Base-by-base conservation (phyloP, 2,329 filamentous ascomycete species). In the Microthyrium microscopicum region DNA sequence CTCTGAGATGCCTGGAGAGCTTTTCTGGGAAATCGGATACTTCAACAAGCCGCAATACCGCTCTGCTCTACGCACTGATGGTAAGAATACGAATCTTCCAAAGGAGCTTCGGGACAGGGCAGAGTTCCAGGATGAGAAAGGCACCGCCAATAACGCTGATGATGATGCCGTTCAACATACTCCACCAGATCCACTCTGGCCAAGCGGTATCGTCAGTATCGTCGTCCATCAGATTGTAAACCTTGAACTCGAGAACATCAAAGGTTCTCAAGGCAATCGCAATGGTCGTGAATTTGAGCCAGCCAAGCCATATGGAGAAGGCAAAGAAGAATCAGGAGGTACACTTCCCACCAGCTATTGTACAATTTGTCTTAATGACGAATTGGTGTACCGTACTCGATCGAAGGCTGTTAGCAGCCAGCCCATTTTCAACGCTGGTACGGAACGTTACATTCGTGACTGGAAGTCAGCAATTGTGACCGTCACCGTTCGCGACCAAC, bases 371-470 rank as follows among this genome's bases (percentile, higher is more conserved):
- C 65, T 80, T 53, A 94, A 94, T 44, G 87, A 95, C 47, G 74
- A 91, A 46, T 43, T 67, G 58, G 65, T 84, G 13, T 95, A 94
- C 62, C 84, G 87, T 48, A 95, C 87, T n/a, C 73, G 89, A 47
- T 73, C 82, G 22, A 95, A 98, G 62, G 85, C 85, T 4, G 79
- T 92, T 5, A 91, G 80, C 22, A 91, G 82, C 33, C 85, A 91
- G 52, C 89, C 89, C 2, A 94, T 95, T 42, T 95, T 93, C 66
- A 94, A 95, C 45, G 85, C 89, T 3, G 87, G 87, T 39, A 94
- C 85, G 0, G 89, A 98, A 50, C 72, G 78, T 9, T 95, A 95
- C 46, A 62, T 95, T 20, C 77, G 87, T 16, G 87, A 98, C 49
- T 98, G 89, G 89, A 70, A 83, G 41, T 89, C 81, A 13, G 68